Evolutionary conservation across 306 rosid genomes (phyloP).

Genomic region (Gillenia trifoliata): DNA sequence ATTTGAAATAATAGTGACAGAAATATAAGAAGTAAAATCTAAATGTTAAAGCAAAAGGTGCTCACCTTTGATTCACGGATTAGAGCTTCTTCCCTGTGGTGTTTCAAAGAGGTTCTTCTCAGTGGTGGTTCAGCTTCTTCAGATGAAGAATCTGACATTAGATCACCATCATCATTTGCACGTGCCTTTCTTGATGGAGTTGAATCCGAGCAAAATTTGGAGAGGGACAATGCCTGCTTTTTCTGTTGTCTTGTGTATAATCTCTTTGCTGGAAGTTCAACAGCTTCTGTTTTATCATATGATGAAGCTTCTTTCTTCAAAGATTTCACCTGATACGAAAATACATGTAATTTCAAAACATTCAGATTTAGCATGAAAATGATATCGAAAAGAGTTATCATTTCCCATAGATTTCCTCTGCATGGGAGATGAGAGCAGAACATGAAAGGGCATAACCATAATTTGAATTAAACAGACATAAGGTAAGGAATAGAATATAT

Average conservation of each 20-base stretch:
- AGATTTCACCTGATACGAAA: not conserved
- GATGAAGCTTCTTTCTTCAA: not conserved
- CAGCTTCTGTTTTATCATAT: not conserved
- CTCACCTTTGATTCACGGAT: not conserved
- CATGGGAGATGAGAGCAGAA: not conserved
- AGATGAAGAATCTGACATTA: not conserved
- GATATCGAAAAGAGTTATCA: not conserved
- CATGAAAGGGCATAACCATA: not conserved
- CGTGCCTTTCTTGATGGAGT: not conserved
- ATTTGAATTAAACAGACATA: not conserved
- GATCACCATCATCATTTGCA: not conserved
- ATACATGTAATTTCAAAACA: not conserved
- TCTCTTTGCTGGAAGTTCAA: not conserved
- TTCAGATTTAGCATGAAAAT: not conserved
- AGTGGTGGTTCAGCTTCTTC: not conserved
- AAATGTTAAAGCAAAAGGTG: not conserved
- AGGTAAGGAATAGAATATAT: not conserved
- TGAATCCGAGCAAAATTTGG: not conserved
- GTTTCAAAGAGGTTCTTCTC: not conserved
- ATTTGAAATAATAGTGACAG: not conserved
- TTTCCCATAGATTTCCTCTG: not conserved
- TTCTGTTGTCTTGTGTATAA: constrained; percentile 6
- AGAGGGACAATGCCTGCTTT: not conserved
- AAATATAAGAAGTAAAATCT: not conserved
- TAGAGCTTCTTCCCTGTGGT: not conserved